phyloP scores from a whole-genome alignment of 176 grass and related monocot genomes.

The Musa troglodytarum region DNA sequence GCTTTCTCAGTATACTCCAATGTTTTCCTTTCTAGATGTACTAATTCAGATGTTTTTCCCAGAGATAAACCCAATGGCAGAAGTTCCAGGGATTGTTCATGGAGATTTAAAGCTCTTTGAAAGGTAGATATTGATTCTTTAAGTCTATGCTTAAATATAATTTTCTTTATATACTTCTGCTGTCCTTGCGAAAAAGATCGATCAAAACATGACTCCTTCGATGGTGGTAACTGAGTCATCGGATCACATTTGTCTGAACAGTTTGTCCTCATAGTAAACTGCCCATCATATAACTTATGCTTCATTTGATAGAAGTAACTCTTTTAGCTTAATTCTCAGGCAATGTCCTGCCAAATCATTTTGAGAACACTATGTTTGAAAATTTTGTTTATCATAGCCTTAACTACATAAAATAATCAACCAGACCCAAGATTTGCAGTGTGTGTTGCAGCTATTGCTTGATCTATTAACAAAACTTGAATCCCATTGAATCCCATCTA shows the following conservation, averaged over 20 bases:
- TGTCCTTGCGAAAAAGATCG: too few relatives aligned
- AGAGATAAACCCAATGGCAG: constrained; percentile 83
- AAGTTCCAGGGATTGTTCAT: constrained; percentile 72
- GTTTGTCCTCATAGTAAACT: too few relatives aligned
- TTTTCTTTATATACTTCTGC: too few relatives aligned
- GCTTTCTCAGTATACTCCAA: neutral
- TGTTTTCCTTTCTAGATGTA: neutral
- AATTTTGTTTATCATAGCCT: neutral
- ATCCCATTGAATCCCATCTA: too few relatives aligned
- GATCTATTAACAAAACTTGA: neutral
- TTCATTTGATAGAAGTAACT: too few relatives aligned
- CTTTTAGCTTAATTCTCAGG: too few relatives aligned
- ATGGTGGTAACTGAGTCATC: too few relatives aligned
- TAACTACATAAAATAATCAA: neutral
- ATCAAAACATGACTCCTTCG: neutral
- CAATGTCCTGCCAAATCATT: too few relatives aligned
- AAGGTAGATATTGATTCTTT: constrained; percentile 3
- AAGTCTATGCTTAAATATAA: too few relatives aligned
- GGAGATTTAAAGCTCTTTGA: constrained; percentile 86
- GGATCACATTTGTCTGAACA: too few relatives aligned
- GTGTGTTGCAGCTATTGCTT: neutral
- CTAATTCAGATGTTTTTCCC: constrained; percentile 11
- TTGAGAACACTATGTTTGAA: too few relatives aligned
- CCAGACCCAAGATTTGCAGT: neutral
- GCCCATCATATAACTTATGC: too few relatives aligned